Evolutionary conservation across 2,329 filamentous ascomycete genomes (phyloP).

Genomic region (Colletotrichum australisinense): DNA sequence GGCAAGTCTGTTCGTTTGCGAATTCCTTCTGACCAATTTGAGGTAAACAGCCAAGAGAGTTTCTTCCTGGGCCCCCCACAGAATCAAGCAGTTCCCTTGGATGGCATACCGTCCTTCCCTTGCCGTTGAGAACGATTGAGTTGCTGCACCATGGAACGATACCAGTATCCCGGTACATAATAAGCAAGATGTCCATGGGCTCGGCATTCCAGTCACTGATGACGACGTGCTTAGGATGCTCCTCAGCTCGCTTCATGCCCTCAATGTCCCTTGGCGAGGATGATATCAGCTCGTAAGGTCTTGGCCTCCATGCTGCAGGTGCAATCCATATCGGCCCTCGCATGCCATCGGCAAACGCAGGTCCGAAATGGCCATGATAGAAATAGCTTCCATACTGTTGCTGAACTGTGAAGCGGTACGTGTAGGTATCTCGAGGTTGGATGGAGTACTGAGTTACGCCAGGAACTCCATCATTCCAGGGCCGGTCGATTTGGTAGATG

Average conservation of each 20-base stretch:
- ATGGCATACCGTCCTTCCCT: slow-evolving; percentile 17
- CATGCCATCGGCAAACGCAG: slow-evolving; percentile 31
- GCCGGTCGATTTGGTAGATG: slow-evolving; percentile 28
- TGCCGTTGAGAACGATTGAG: slow-evolving; percentile 30
- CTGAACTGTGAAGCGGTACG: slow-evolving; percentile 23
- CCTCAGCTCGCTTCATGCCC: slow-evolving; percentile 24
- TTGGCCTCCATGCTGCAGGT: slow-evolving; percentile 23
- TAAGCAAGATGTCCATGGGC: slow-evolving; percentile 23
- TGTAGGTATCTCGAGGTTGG: slow-evolving; percentile 27
- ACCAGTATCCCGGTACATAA: slow-evolving; percentile 28
- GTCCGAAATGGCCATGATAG: slow-evolving; percentile 23
- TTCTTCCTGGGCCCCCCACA: slow-evolving; percentile 10
- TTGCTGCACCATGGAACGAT: slow-evolving; percentile 29
- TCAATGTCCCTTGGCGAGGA: slow-evolving; percentile 9
- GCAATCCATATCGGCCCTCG: slow-evolving; percentile 32
- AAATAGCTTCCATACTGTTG: slow-evolving; percentile 30
- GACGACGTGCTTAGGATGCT: slow-evolving; percentile 15
- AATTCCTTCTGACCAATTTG: slow-evolving; percentile 16
- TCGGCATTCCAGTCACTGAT: slow-evolving; percentile 33
- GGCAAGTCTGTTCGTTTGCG: slow-evolving; percentile 7
- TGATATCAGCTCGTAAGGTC: slow-evolving; percentile 25
- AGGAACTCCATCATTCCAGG: slow-evolving; percentile 29
- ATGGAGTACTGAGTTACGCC: slow-evolving; percentile 30
- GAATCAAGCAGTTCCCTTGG: slow-evolving; percentile 5
- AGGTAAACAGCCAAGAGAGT: slow-evolving; percentile 10